Percentiles rank a stretch among this genome's conserved stretches.
Evolutionary conservation across 2,329 filamentous ascomycete genomes (phyloP).

Genomic region (Keithomyces neogunnii): DNA sequence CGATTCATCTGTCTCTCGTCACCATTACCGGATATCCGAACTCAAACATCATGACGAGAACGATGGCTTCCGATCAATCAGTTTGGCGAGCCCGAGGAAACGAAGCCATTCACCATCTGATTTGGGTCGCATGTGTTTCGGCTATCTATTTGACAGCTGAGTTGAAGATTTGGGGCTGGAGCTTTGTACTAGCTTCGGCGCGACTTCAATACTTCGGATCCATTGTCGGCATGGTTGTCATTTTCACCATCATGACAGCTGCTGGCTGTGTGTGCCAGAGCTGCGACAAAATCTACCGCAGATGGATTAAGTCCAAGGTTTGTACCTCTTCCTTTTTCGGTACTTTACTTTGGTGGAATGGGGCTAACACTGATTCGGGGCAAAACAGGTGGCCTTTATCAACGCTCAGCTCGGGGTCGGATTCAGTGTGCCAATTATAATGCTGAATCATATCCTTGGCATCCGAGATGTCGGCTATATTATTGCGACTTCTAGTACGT

Average conservation of each 20-base stretch:
- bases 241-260: constrained; percentile 26
- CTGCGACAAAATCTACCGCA: constrained; percentile 20
- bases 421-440: constrained; percentile 41
- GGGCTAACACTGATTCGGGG: background rate
- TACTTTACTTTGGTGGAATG: background rate
- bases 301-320: constrained; percentile 26
- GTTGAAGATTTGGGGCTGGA: constrained; percentile 37
- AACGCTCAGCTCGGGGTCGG: constrained; percentile 43
- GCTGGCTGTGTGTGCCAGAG: constrained; percentile 10
- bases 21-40: constrained; percentile 4
- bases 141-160: constrained; percentile 33
- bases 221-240: constrained; percentile 37
- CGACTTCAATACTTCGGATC: constrained; percentile 36
- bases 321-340: background rate
- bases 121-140: constrained; percentile 22
- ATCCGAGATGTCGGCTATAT: constrained; percentile 30
- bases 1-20: background rate
- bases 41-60: background rate
- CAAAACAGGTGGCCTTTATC: constrained; percentile 36
- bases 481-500: constrained; percentile 35
- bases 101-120: constrained; percentile 2
- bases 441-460: constrained; percentile 30
- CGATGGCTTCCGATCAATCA: constrained; percentile 3
- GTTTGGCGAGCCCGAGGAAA: constrained; percentile 11
- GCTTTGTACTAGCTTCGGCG: constrained; percentile 22